Conservation (phyloP, 1,284 basidiomycete genomes). For the Ustilago shanxiensis region DNA sequence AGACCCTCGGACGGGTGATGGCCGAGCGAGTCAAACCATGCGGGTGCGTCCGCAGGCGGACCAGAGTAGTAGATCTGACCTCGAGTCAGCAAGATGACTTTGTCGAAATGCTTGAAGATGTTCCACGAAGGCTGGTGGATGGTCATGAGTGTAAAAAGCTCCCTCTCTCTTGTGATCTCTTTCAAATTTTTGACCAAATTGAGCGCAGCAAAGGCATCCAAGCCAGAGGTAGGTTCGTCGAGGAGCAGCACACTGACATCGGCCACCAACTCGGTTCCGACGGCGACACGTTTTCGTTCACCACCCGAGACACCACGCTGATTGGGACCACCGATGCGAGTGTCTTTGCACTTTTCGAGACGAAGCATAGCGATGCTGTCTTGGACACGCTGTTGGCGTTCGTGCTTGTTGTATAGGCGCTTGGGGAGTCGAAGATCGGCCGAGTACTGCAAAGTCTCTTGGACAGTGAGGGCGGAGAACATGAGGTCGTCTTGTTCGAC, state of each 20-base stretch:
- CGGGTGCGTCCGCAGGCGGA: conserved; percentile 36
- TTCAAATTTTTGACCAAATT: conserved; percentile 54
- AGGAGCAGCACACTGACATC: conserved; percentile 53
- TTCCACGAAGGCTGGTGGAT: conserved; percentile 61
- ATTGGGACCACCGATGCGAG: conserved; percentile 47
- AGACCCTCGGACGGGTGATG: conserved; percentile 39
- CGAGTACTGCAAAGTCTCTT: conserved; percentile 56
- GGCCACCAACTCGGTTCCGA: conserved; percentile 46
- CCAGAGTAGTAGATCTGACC: conserved; percentile 56
- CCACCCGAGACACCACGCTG: conserved; percentile 58
- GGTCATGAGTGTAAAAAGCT: conserved; percentile 52
- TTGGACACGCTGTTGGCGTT: conserved; percentile 51
- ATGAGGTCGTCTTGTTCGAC: conserved; percentile 63
- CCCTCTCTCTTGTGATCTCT: conserved; percentile 40
- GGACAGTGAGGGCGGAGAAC: conserved; percentile 53
- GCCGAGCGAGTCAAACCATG: conserved; percentile 41
- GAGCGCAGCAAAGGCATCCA: conserved; percentile 53
- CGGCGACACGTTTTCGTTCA: conserved; percentile 57
- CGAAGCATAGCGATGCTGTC: conserved; percentile 56
- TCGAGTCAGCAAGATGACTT: conserved; percentile 49
- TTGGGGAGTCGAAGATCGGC: conserved; percentile 52
- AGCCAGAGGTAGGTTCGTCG: conserved; percentile 57
- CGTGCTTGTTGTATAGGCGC: conserved; percentile 35
- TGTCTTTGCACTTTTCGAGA: conserved; percentile 51
- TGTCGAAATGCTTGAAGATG: conserved; percentile 56